Evolutionary conservation across 345 rosid species (phyloP), one percentile per base, ranked within the genome.

Genomic region (Salix caprea): DNA sequence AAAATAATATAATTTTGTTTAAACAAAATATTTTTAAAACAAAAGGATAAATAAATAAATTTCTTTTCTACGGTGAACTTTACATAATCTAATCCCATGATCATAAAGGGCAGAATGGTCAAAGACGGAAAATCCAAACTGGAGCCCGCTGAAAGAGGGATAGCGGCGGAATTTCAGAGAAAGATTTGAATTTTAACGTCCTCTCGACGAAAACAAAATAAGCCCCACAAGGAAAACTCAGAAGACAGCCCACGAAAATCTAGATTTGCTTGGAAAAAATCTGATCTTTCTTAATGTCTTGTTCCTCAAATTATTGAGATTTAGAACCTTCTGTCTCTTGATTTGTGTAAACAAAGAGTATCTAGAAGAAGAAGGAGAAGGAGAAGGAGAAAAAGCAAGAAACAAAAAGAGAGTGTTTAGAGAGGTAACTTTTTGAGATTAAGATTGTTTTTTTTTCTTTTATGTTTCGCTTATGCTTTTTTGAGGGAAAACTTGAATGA

Each of bases 131-230:
- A 24, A 2, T 28, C 21, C 28, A 13, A 16, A 0, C 60, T 72
- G 83, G 85, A 80, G 69, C 73, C 75, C 62, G 62, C 71, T 8
- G 6, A 0, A 28, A 18, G 12, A 40, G 75, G 90, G 90, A 84
- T 58, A 86, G 93, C 85, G 91, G 90, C 76, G 90, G 85, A 12
- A 90, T 85, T 87, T 70, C 0, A 26, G 54, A 71, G 61, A 78
- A 82, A 81, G 84, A 83, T 88, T 90, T 87, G 88, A 87, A 90
- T 80, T 86, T 74, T 62, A 72, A 80, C 69, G 76, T 65, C 70
- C 39, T 40, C 71, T 5, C 23, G 15, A 32, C 52, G 8, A 46
- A 28, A 14, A 46, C 73, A 70, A 52, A 19, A 18, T 24, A 15
- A 52, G 34, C 50, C 67, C 28, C 61, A 42, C 44, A 76, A 36